Evolutionary conservation across 805 yeast genomes (phyloP).

Genomic region (Teunomyces panamensis): DNA sequence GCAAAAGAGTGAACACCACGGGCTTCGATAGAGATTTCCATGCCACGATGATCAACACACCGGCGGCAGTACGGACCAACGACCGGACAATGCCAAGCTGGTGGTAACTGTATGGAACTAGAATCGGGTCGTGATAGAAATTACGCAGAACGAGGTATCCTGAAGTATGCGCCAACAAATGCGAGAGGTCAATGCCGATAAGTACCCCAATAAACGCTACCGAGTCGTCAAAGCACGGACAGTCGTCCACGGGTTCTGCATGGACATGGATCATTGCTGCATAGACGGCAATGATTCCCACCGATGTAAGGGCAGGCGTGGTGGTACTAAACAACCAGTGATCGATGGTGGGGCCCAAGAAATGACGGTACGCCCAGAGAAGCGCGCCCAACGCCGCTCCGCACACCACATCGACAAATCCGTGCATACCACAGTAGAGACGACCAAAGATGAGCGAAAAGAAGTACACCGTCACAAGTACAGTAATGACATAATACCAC

Average conservation of each 20-base stretch:
- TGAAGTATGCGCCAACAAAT: conserved; percentile 45
- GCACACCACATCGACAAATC: conserved; percentile 66
- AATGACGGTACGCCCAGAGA: conserved; percentile 48
- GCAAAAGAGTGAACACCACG: conserved; percentile 52
- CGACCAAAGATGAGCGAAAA: conserved; percentile 73
- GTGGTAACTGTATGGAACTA: conserved; percentile 41
- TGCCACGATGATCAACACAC: conserved; percentile 55
- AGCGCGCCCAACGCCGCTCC: conserved; percentile 66
- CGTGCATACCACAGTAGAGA: conserved; percentile 97
- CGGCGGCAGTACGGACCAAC: conserved; percentile 52
- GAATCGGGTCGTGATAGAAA: conserved; percentile 24
- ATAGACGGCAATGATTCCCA: conserved; percentile 39
- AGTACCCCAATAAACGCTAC: conserved; percentile 91
- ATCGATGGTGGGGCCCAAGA: conserved; percentile 46
- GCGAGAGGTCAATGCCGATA: conserved; percentile 67
- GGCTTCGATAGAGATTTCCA: conserved; percentile 81
- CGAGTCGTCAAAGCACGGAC: conserved; percentile 95
- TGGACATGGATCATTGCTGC: conserved; percentile 60
- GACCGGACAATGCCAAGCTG: conserved; percentile 43
- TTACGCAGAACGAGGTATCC: conserved; percentile 21
- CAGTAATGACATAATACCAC: conserved; percentile 12
- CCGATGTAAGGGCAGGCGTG: conserved; percentile 27
- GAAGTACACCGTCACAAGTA: conserved; percentile 46
- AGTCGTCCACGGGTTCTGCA: conserved; percentile 83
- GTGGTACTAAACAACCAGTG: conserved; percentile 29